Evolutionary conservation across 495 filamentous ascomycete species (phyloP), one percentile per base, ranked within the genome.

Genomic region (Tetracladium setigerum): DNA sequence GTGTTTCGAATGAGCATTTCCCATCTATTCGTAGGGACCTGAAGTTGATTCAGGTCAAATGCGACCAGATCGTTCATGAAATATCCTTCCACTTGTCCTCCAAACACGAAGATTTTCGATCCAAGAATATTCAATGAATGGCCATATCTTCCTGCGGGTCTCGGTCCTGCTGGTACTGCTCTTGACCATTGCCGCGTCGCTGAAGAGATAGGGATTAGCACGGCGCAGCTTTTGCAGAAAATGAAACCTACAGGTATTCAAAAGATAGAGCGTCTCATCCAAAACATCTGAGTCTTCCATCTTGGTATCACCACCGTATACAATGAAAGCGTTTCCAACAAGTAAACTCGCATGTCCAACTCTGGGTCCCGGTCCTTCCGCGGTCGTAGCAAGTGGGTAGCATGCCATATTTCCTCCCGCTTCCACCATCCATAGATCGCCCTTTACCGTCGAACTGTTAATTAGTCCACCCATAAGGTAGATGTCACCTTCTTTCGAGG

Each of bases 51-150:
- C 47, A 99, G 68, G 62, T 99, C 94, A 56, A 99, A 99, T 6
- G 92, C 90, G 27, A 91, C 76, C n/a, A 99, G 65, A 59, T 99
- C 94, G 52, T 99, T 97, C 77, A 97, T 96, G 57, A 97, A 99
- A 62, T 83, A 87, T 1, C 88, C 89, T 65, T 97, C 94, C 0
- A 97, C 92, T 60, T 99, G 94, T 37, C 94, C 94, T 50, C 94
- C 94, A 60, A 99, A 99, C 6, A 97, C 82, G 64, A 89, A 99
- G 27, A 99, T 85, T 59, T 89, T 95, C 18, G 94, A 96, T 11
- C 92, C 90, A 7, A 99, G 65, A 44, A 97, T 96, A 55, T 96
- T 97, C 41, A 99, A 61, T 0, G 94, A 94, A 62, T 99, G 94
- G 1, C 94, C 94, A 58, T 99, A 99, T 47, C 94, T 83, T 47